Conservation (phyloP, 345 rosid species). For the Eucalyptus fibrosa region DNA sequence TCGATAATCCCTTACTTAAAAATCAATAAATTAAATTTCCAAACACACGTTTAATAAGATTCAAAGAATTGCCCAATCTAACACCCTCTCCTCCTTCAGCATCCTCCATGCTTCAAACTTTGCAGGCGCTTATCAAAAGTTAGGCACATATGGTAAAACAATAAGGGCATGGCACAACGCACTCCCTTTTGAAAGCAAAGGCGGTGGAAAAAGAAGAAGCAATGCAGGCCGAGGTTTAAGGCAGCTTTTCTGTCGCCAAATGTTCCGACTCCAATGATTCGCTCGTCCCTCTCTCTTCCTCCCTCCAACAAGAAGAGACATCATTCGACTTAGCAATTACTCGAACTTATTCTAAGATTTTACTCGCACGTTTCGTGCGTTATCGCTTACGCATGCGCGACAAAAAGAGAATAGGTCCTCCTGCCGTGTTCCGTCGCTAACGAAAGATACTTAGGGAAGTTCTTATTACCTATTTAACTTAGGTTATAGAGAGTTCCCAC, state of each 20-base stretch:
- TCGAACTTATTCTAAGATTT: neutral
- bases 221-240: neutral
- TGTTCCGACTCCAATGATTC: neutral
- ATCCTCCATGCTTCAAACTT: neutral
- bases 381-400: neutral
- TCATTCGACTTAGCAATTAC: neutral
- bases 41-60: neutral
- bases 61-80: neutral
- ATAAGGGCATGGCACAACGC: neutral
- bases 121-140: neutral
- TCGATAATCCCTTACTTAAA: neutral
- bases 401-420: neutral
- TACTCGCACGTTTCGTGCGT: neutral
- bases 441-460: neutral
- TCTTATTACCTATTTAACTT: neutral
- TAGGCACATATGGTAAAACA: neutral
- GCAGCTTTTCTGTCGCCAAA: neutral
- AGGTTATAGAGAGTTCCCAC: neutral
- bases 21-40: neutral
- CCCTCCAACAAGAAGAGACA: neutral
- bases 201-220: neutral
- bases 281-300: neutral
- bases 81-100: neutral
- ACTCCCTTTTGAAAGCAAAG: neutral
- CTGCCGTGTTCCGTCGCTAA: neutral